These are phyloP conservation scores for Earliella scabrosa DNA, from an alignment of 1,284 basidiomycete species.

Conservation along the genomic window DNA sequence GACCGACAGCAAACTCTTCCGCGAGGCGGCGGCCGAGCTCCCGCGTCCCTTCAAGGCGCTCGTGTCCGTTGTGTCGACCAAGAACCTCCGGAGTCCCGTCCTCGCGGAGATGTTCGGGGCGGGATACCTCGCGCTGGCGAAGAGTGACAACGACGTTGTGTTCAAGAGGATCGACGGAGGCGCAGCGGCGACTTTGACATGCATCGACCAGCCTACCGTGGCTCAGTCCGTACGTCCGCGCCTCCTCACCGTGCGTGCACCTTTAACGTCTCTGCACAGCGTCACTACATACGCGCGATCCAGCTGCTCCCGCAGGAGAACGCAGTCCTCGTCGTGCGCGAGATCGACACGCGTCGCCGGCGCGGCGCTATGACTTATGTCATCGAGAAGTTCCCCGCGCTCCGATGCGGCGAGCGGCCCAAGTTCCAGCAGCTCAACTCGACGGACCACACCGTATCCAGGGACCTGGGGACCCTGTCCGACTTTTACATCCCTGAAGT, in stretches of 20 bases:
- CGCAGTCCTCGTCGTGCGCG: constrained; percentile 61
- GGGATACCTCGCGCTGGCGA: constrained; percentile 50
- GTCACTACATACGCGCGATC: constrained; percentile 52
- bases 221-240: constrained; percentile 5
- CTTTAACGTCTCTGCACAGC: constrained; percentile 27
- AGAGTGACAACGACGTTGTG: constrained; percentile 46
- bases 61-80: constrained; percentile 42
- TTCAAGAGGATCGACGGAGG: constrained; percentile 48
- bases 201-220: constrained; percentile 3
- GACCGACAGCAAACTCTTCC: constrained; percentile 46
- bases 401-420: constrained; percentile 2
- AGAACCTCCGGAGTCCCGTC: constrained; percentile 45
- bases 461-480: constrained; percentile 6
- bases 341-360: constrained; percentile 19
- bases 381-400: constrained; percentile 27
- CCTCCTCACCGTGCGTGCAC: constrained; percentile 9
- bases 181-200: constrained; percentile 32
- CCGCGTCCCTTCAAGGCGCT: constrained; percentile 47
- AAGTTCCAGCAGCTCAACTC: constrained; percentile 20
- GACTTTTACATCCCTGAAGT: constrained; percentile 58
- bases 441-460: background rate
- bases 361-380: constrained; percentile 14
- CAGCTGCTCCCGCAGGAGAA: constrained; percentile 58
- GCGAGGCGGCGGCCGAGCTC: constrained; percentile 38
- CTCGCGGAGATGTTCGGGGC: constrained; percentile 50